phyloP scores from a whole-genome alignment of 2,329 filamentous ascomycete species.

The Xylaria sp. region DNA sequence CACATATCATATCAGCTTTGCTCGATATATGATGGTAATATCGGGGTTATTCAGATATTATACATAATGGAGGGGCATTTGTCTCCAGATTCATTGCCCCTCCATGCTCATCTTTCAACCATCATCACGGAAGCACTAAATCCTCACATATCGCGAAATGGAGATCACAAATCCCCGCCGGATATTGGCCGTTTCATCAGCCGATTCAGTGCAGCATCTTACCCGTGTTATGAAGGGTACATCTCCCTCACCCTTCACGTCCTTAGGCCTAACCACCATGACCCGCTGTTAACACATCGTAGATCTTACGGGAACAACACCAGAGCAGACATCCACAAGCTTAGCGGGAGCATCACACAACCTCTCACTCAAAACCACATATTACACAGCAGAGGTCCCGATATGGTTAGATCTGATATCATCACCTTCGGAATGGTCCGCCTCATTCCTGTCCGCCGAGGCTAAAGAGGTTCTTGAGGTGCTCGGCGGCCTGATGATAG shows the following conservation, averaged over 20 bases:
- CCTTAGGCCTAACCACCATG: background rate
- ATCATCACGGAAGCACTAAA: background rate
- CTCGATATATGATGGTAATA: background rate
- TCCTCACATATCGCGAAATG: constrained; percentile 33
- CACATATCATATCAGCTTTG: background rate
- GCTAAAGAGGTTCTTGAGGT: constrained; percentile 71
- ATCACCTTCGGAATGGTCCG: constrained; percentile 64
- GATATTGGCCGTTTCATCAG: constrained; percentile 67
- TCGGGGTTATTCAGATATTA: constrained; percentile 12
- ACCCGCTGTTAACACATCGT: constrained; percentile 30
- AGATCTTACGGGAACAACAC: constrained; percentile 66
- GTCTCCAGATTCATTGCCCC: constrained; percentile 26
- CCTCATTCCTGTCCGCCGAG: constrained; percentile 68
- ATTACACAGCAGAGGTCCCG: constrained; percentile 70
- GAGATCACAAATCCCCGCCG: constrained; percentile 65
- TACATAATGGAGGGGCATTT: constrained; percentile 14
- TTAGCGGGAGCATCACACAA: constrained; percentile 70
- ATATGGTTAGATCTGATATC: constrained; percentile 74
- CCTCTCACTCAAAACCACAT: constrained; percentile 66
- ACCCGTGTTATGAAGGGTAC: constrained; percentile 65
- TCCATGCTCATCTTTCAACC: constrained; percentile 31
- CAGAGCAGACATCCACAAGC: constrained; percentile 53
- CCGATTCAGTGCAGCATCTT: constrained; percentile 59
- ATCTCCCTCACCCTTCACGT: background rate
- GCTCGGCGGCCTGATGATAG: constrained; percentile 69